These are phyloP conservation scores for Leccinum pellstonianum DNA, from an alignment of 768 basidiomycete species.

Conservation along the genomic window DNA sequence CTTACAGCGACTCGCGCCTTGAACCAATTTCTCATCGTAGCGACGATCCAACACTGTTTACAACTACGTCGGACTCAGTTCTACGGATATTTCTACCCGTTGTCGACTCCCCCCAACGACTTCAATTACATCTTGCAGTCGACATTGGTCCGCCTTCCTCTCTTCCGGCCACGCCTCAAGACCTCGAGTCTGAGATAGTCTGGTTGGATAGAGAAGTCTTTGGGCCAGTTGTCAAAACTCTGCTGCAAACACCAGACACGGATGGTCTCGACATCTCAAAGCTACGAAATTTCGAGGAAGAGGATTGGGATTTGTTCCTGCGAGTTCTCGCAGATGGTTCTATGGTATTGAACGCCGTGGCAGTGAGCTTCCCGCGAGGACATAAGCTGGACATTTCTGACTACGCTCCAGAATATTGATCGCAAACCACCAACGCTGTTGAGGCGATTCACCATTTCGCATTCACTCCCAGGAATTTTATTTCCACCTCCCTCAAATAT, in stretches of 20 bases:
- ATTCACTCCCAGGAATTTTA: conserved; percentile 52
- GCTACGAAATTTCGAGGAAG: conserved; percentile 63
- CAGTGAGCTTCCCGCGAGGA: conserved; percentile 46
- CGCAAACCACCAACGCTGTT: conserved; percentile 82
- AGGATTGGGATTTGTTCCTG: conserved; percentile 78
- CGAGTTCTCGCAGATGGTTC: conserved; percentile 72
- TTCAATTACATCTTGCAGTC: conserved; percentile 81
- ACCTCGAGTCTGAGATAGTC: conserved; percentile 53
- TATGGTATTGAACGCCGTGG: conserved; percentile 68
- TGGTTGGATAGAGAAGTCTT: conserved; percentile 69
- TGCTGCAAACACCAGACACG: conserved; percentile 36
- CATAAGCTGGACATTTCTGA: conserved; percentile 4
- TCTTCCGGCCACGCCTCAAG: conserved; percentile 35
- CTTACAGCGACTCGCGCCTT: neutral
- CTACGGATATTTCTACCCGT: conserved; percentile 86
- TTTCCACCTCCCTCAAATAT: conserved; percentile 50
- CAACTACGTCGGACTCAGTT: conserved; percentile 78
- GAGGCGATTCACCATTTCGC: conserved; percentile 70
- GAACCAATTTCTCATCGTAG: conserved; percentile 36
- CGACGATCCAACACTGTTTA: conserved; percentile 78
- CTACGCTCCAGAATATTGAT: conserved; percentile 71
- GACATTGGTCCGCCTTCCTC: conserved; percentile 66
- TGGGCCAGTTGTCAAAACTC: conserved; percentile 43
- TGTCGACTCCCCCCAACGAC: conserved; percentile 76
- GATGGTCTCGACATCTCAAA: conserved; percentile 32